These are phyloP conservation scores for Trichomonas vaginalis DNA, from an alignment of 208 protist genomes.

Conservation along the genomic window DNA sequence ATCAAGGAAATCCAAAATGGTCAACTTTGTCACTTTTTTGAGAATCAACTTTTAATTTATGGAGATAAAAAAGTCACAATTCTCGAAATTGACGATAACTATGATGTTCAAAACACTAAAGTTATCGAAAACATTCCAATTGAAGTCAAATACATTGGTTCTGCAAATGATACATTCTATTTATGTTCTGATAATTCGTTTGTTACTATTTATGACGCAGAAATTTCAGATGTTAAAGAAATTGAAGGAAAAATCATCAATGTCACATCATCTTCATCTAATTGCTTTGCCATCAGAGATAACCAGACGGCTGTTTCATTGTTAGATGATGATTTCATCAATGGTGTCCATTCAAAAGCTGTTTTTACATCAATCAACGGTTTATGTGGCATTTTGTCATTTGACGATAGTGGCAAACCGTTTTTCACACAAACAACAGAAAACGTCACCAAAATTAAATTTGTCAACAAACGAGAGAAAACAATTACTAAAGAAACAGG, in stretches of 20 bases:
- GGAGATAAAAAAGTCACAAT: neutral
- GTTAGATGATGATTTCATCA: neutral
- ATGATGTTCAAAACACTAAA: neutral
- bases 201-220: neutral
- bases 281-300: neutral
- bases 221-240: neutral
- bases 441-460: neutral
- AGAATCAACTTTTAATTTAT: neutral
- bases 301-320: neutral
- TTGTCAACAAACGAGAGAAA: neutral
- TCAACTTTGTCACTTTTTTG: neutral
- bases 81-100: neutral
- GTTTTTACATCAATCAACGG: neutral
- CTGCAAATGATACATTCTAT: neutral
- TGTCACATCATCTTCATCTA: neutral
- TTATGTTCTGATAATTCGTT: neutral
- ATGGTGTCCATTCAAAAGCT: neutral
- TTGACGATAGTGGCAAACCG: neutral
- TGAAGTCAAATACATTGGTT: neutral
- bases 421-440: neutral
- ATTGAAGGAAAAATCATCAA: neutral
- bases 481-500: neutral
- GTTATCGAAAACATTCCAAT: neutral
- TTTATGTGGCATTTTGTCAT: neutral
- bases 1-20: neutral